Conservation (phyloP, 441 rosid species). For the Mallotus repandus region DNA sequence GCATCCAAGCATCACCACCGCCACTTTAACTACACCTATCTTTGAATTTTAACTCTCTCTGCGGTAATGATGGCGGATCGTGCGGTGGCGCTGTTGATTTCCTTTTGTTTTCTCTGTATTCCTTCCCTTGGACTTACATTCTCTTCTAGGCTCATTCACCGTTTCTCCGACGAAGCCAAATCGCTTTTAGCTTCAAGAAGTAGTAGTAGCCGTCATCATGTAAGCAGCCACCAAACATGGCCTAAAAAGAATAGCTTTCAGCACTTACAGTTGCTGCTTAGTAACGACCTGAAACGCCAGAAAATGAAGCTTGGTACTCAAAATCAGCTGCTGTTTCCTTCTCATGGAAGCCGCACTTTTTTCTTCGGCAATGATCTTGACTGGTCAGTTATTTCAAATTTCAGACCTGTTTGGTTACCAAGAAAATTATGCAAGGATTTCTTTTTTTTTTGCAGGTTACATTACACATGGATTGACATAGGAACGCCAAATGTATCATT, state of each 20-base stretch:
- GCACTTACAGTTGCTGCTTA: constrained; percentile 24
- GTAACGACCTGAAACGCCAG: constrained; percentile 29
- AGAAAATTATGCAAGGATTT: not conserved
- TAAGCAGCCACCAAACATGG: constrained; percentile 22
- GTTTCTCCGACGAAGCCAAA: constrained; percentile 38
- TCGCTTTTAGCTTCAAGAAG: constrained; percentile 21
- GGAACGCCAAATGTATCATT: constrained; percentile 79
- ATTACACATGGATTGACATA: constrained; percentile 77
- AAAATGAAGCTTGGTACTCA: constrained; percentile 27
- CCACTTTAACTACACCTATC: not conserved
- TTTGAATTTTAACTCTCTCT: not conserved
- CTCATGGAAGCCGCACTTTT: constrained; percentile 30
- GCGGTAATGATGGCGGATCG: constrained; percentile 10
- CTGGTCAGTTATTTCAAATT: constrained; percentile 17
- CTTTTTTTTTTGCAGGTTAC: constrained; percentile 46
- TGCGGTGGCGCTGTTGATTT: not conserved
- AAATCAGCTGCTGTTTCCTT: constrained; percentile 28
- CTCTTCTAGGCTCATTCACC: constrained; percentile 36
- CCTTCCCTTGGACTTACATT: constrained; percentile 31
- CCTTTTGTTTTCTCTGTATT: not conserved
- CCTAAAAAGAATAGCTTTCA: constrained; percentile 24
- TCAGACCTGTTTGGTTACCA: not conserved
- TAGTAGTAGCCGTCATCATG: not conserved
- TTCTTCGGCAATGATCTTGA: constrained; percentile 32
- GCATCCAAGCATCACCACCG: not conserved